Base-by-base conservation (phyloP, 2,329 filamentous ascomycete genomes). In the Celoporthe dispersa region DNA sequence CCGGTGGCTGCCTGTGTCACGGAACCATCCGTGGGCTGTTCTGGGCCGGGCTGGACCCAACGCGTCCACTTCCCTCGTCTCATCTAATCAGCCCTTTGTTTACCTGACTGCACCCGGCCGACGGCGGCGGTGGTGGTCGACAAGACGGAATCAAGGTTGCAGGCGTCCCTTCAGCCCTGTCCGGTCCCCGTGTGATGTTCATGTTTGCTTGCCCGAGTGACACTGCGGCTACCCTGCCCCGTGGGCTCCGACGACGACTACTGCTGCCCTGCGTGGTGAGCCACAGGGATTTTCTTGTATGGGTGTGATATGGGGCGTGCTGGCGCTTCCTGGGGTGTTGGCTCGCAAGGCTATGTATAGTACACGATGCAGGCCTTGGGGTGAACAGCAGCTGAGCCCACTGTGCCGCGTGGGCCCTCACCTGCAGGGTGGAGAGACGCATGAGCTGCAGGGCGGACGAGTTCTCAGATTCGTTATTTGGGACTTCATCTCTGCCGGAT, bases 291-390 rank as follows among this genome's bases (percentile, higher is more conserved):
- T 31, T 16, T 39, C 51, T n/a, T n/a, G 44, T 48, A 9, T 48
- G 55, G 48, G 63, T 69, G 57, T 63, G 66, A 59, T 53, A 44
- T 39, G 11, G 22, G 14, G 41, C n/a, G 11, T n/a, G 19, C 39
- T 51, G n/a, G n/a, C 57, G 35, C 37, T 53, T 62, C 44, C 25
- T 39, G 33, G 53, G 64, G 1, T 7, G 16, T 31, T 12, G 25
- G 25, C n/a, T 57, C 14, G 53, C 53, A 28, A 31, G 48, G 22
- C 48, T n/a, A 48, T 48, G 22, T 48, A 41, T 48, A 48, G 44
- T 11, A n/a, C 44, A 55, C 51, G 22, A 28, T 14, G 25, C 3
- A 28, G 51, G 28, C n/a, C 5, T 55, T 12, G n/a, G 16, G 51
- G n/a, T 5, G 51, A 53, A 25, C 48, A 12, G 14, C 11, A 53